Base-by-base conservation (phyloP, 2,329 filamentous ascomycete species). In the Colletotrichum eleusines region DNA sequence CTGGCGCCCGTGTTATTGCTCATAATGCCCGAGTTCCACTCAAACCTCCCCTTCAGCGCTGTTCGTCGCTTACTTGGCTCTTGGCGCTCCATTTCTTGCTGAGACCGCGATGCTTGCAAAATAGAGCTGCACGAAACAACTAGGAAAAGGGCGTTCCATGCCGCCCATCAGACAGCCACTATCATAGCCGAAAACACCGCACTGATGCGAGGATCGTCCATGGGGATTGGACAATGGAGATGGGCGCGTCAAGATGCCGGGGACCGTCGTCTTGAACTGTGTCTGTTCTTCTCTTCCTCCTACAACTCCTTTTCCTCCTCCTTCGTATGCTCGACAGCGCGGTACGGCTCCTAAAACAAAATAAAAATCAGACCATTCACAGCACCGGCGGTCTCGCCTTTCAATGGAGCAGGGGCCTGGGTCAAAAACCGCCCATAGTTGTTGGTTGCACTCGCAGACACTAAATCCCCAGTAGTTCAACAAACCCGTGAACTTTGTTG, bases 141-240 rank as follows among this genome's bases (percentile, higher is more conserved):
- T 67, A 44, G 53, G 35, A 44, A 35, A 67, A 65, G 57, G 44
- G 35, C 35, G 38, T 67, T 51, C 63, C 64, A 54, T 59, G 38
- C 58, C 35, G 26, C 53, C 46, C 53, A 28, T 51, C 6, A 6
- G 38, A 55, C 38, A 66, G 38, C 63, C 58, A 46, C 68, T 40
- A 58, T 50, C 51, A 35, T 53, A 63, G 64, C 69, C 69, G 69
- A 58, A 69, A 69, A 48, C 59, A 48, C 48, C 69, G 69, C 65
- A 59, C 58, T 71, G 69, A 69, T 71, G 58, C 16, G 35, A 31
- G 62, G 33, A 12, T 16, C 63, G n/a, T 16, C 63, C 59, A 44
- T 28, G 42, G 40, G 55, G 59, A 46, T 26, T 12, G 18, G 16
- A 18, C 38, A 66, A 33, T 6, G 23, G 46, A 26, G 28, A 66